Conservation (phyloP, 768 basidiomycete species). For the Suillus clintonianus region DNA sequence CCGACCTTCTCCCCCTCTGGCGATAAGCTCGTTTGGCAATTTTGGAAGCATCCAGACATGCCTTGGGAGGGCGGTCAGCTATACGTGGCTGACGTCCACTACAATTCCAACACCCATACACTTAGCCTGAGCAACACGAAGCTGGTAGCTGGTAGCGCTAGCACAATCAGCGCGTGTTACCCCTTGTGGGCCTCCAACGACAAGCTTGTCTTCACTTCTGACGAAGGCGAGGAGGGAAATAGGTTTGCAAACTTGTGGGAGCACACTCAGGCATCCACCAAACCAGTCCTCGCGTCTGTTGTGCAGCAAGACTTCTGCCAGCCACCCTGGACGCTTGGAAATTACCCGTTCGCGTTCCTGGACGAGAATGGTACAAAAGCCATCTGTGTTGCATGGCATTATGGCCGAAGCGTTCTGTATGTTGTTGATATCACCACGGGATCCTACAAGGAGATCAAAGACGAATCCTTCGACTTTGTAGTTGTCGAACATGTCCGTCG, state of each 20-base stretch:
- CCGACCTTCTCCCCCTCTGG: conserved; percentile 66
- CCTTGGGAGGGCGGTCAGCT: conserved; percentile 70
- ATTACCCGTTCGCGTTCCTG: conserved; percentile 48
- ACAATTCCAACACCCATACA: conserved; percentile 17
- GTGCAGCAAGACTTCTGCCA: conserved; percentile 56
- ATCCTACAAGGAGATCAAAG: conserved; percentile 23
- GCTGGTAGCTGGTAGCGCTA: neutral
- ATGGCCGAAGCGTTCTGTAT: conserved; percentile 38
- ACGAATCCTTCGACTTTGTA: conserved; percentile 34
- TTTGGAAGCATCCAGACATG: conserved; percentile 73
- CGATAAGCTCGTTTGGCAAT: conserved; percentile 56
- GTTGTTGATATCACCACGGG: conserved; percentile 28
- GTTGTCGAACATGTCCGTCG: conserved; percentile 23
- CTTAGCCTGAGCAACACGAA: neutral
- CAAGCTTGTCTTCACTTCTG: conserved; percentile 62
- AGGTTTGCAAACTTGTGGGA: conserved; percentile 72
- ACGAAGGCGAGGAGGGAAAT: conserved; percentile 55
- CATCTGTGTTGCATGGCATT: conserved; percentile 33
- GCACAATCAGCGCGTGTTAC: conserved; percentile 43
- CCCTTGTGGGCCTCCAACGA: conserved; percentile 62
- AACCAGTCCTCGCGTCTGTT: neutral
- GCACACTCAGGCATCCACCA: conserved; percentile 33
- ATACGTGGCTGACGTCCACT: conserved; percentile 48
- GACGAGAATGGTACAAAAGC: conserved; percentile 30
- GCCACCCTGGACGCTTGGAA: conserved; percentile 58